Evolutionary conservation across 1,284 basidiomycete genomes (phyloP).

Genomic region (Golubevia pallescens): DNA sequence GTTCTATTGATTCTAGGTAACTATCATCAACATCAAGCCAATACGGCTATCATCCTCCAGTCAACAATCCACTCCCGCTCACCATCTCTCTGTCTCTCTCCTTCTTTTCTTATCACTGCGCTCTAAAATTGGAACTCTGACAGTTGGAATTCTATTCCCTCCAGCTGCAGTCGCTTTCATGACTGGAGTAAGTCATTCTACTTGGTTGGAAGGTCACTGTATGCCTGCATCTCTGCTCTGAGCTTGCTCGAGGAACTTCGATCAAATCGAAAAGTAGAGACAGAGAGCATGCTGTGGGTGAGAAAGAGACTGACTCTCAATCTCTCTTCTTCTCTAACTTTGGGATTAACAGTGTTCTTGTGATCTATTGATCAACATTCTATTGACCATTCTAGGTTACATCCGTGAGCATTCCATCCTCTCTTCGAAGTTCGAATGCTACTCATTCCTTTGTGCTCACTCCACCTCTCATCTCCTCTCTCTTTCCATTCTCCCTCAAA

Average conservation of each 20-base stretch:
- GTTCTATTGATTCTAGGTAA: conserved; percentile 26
- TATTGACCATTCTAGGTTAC: conserved; percentile 32
- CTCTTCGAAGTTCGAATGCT: conserved; percentile 4
- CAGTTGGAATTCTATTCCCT: conserved; percentile 32
- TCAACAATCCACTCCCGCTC: too few species aligned
- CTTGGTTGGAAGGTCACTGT: too few species aligned
- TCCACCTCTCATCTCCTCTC: neutral
- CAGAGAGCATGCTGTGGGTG: neutral
- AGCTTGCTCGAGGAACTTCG: too few species aligned
- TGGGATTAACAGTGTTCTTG: conserved; percentile 20
- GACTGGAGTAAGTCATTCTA: conserved; percentile 20
- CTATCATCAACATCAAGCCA: too few species aligned
- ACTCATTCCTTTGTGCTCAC: neutral
- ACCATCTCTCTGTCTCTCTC: too few species aligned
- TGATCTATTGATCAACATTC: conserved; percentile 35
- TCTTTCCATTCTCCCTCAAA: neutral
- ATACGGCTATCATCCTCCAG: too few species aligned
- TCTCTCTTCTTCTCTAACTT: neutral
- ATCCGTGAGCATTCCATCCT: conserved; percentile 5
- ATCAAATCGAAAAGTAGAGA: too few species aligned
- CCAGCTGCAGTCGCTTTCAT: conserved; percentile 32
- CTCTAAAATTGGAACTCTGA: too few species aligned
- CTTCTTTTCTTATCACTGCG: too few species aligned
- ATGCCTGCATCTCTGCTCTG: neutral
- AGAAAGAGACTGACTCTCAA: neutral